Conservation (phyloP, 768 basidiomycete genomes). For the Kwoniella sp. region DNA sequence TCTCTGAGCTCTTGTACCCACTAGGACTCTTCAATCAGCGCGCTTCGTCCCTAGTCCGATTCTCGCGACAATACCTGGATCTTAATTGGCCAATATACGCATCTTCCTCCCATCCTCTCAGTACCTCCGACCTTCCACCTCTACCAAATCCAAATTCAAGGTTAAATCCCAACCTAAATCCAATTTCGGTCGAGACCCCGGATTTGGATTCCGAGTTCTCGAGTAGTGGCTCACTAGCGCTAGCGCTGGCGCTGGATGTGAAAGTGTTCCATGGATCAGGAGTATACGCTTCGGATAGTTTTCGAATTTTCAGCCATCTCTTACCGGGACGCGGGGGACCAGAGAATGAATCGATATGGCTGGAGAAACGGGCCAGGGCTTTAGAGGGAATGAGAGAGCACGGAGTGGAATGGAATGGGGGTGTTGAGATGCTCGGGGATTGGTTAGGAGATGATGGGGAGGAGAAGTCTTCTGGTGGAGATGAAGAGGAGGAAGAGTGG, state of each 20-base stretch:
- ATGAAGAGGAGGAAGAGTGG: constrained; percentile 61
- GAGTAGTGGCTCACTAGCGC: neutral
- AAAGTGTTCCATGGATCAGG: constrained; percentile 66
- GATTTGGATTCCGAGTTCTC: too few species aligned
- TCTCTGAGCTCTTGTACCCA: constrained; percentile 60
- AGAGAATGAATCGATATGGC: constrained; percentile 34
- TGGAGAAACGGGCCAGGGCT: constrained; percentile 27
- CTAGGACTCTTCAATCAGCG: constrained; percentile 68
- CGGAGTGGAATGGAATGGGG: constrained; percentile 8
- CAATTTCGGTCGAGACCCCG: too few species aligned
- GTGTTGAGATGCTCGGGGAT: constrained; percentile 20
- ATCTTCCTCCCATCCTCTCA: neutral
- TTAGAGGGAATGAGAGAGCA: constrained; percentile 15
- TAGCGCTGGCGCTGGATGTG: constrained; percentile 57
- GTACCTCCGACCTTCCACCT: constrained; percentile 3
- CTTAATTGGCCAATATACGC: constrained; percentile 27
- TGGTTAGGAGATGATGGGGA: constrained; percentile 26
- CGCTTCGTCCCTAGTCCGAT: constrained; percentile 62
- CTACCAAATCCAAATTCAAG: neutral
- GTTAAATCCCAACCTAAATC: neutral
- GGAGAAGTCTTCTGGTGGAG: constrained; percentile 17
- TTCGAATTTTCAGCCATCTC: constrained; percentile 65
- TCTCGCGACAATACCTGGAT: constrained; percentile 63
- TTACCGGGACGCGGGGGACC: constrained; percentile 47
- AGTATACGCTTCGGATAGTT: constrained; percentile 72